Conservation (phyloP, 2,329 filamentous ascomycete genomes). For the Albifimbria verrucaria region DNA sequence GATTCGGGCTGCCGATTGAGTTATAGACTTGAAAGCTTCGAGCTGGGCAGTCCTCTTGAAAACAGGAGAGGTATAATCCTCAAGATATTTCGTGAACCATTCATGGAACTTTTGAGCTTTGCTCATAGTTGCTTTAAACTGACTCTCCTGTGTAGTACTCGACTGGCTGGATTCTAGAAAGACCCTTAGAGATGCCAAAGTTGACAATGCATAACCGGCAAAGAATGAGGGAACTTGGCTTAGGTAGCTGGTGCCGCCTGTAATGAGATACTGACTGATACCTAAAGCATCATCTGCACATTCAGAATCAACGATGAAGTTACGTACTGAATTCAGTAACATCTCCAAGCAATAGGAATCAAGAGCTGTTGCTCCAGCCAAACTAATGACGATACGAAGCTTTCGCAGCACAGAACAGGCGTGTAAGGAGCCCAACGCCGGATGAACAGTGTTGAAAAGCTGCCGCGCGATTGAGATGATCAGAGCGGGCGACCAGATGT, state of each 20-base stretch:
- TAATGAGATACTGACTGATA: conserved; percentile 78
- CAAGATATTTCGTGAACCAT: conserved; percentile 74
- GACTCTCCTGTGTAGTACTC: conserved; percentile 79
- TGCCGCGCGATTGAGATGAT: conserved; percentile 72
- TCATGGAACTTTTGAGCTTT: conserved; percentile 72
- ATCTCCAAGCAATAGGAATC: conserved; percentile 85
- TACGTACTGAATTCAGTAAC: conserved; percentile 75
- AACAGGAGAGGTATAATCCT: conserved; percentile 53
- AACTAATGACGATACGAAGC: conserved; percentile 73
- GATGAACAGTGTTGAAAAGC: conserved; percentile 76
- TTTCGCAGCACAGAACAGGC: conserved; percentile 85
- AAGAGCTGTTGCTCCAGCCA: conserved; percentile 71
- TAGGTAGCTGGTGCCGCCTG: conserved; percentile 64
- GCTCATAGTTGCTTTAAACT: conserved; percentile 72
- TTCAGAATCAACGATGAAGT: conserved; percentile 76
- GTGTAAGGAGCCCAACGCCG: conserved; percentile 81
- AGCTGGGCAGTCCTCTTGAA: conserved; percentile 48
- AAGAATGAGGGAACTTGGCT: conserved; percentile 68
- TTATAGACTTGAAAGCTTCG: conserved; percentile 63
- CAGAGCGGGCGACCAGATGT: conserved; percentile 74
- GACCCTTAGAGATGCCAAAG: conserved; percentile 71
- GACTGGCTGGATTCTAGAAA: conserved; percentile 74
- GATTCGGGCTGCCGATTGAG: conserved; percentile 65
- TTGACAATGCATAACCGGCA: conserved; percentile 75
- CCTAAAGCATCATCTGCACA: conserved; percentile 90